Evolutionary conservation across 2,329 filamentous ascomycete genomes (phyloP), one percentile per base, ranked within the genome.

Genomic region (Ceratocystis diversiconidia): DNA sequence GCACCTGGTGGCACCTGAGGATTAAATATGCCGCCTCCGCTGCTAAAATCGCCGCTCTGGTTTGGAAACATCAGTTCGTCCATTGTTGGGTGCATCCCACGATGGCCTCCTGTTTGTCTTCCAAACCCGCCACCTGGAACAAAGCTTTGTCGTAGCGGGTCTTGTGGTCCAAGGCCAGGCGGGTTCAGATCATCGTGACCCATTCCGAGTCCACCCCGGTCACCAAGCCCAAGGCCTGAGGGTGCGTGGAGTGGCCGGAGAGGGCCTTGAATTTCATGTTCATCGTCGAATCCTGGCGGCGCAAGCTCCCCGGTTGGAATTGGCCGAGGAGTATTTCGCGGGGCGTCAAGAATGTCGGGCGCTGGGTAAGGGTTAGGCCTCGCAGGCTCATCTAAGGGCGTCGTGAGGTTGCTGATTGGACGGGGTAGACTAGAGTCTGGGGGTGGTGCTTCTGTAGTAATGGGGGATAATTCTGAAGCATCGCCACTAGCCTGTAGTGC

Each of bases 31-130:
- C 77, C 79, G 15, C 75, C 74, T 15, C 76, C 75, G 17, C 73
- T 78, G 44, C 75, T 75, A 2, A 68, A 68, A 17, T 67, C 57
- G 2, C 61, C 90, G 72, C 96, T 90, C 73, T 96, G 95, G 0
- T 91, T 95, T 0, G 94, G 94, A 75, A 96, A 89, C 94, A 97
- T 97, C 0, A 67, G 90, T 72, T 97, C 92, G 71, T 96, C 90
- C 73, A 96, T 94, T 0, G 92, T 95, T 0, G 94, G 94, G 75
- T 96, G 89, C 94, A 99, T 99, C 0, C 94, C 94, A 15, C 63
- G 64, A 12, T 61, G 66, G 0, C 79, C 78, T 19, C 80, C 76
- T 25, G 79, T 78, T 4, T 60, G 43, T 15, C 30, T 32, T 46
- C 44, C 61, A 52, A 85, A 74, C 0, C 83, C 81, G n/a, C 82